A percentile compares a stretch with the other conserved stretches of the same genome.
These are phyloP conservation scores for Apiospora rasikravindrae DNA, from an alignment of 2,329 filamentous ascomycete species.

Conservation along the genomic window DNA sequence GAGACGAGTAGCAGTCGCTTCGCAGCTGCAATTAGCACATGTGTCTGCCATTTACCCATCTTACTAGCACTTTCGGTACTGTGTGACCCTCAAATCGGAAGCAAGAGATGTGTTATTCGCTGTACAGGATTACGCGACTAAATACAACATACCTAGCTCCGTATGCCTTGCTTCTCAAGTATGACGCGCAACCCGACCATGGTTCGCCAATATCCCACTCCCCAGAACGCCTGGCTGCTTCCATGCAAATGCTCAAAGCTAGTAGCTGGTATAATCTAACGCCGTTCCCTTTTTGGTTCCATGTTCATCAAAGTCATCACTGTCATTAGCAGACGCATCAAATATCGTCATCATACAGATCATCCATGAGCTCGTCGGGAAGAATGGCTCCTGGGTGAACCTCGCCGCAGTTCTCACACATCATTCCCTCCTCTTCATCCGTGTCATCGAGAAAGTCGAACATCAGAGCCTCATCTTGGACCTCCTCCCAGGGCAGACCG, in stretches of 20 bases:
- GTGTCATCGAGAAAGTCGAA: conserved; percentile 35
- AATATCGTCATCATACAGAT: conserved; percentile 31
- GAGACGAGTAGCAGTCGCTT: neutral
- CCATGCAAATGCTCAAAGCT: conserved; percentile 19
- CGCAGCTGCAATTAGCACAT: neutral
- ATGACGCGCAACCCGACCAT: neutral
- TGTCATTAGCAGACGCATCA: conserved; percentile 20
- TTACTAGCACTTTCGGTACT: neutral
- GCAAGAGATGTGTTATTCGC: neutral
- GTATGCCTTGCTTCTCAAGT: neutral
- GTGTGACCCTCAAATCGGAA: neutral
- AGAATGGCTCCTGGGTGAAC: conserved; percentile 37
- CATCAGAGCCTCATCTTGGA: conserved; percentile 37
- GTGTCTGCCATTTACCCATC: neutral
- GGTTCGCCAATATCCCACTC: neutral
- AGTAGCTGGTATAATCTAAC: conserved; percentile 11
- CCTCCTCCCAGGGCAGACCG: conserved; percentile 37
- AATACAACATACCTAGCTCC: neutral
- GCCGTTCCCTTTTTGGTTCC: conserved; percentile 2
- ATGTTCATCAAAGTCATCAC: conserved; percentile 15
- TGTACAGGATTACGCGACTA: neutral
- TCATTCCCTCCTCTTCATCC: conserved; percentile 31
- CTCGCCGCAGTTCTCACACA: conserved; percentile 39
- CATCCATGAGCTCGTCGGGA: conserved; percentile 35
- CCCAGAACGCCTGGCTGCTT: conserved; percentile 15